Conservation (phyloP, 164 flowering plant species). For the Aristolochia californica region DNA sequence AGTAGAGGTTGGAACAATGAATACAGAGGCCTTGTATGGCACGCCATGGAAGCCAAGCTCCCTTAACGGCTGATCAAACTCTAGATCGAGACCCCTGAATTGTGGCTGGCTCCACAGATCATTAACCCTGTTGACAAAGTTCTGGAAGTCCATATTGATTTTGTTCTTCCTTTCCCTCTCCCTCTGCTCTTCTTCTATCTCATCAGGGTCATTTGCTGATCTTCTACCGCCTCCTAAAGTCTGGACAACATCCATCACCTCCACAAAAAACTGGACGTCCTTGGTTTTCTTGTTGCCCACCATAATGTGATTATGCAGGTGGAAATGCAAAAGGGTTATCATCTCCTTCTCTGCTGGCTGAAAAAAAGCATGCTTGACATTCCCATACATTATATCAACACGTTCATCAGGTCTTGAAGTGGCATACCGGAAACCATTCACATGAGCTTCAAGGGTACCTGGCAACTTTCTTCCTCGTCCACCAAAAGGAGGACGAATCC, state of each 20-base stretch:
- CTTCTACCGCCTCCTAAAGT: slow-evolving; percentile 67
- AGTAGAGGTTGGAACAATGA: slow-evolving; percentile 70
- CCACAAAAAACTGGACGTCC: slow-evolving; percentile 74
- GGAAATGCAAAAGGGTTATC: slow-evolving; percentile 72
- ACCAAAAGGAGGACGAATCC: slow-evolving; percentile 69
- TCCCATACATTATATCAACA: slow-evolving; percentile 60
- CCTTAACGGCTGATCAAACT: slow-evolving; percentile 79
- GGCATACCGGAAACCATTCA: slow-evolving; percentile 65
- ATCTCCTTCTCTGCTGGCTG: slow-evolving; percentile 83
- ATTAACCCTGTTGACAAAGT: slow-evolving; percentile 60
- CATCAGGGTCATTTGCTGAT: slow-evolving; percentile 81
- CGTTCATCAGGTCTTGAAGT: slow-evolving; percentile 60
- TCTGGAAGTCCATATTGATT: slow-evolving; percentile 60
- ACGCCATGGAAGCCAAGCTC: slow-evolving; percentile 88
- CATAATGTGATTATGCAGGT: slow-evolving; percentile 85
- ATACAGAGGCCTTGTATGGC: slow-evolving; percentile 60
- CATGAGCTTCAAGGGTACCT: slow-evolving; percentile 67
- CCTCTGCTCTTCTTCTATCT: slow-evolving; percentile 75
- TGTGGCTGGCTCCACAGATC: slow-evolving; percentile 73
- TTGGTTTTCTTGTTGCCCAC: slow-evolving; percentile 79
- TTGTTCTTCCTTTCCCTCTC: slow-evolving; percentile 72
- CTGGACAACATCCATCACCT: slow-evolving; percentile 88
- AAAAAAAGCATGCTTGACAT: slow-evolving; percentile 79
- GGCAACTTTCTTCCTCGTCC: slow-evolving; percentile 64
- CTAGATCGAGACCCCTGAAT: slow-evolving; percentile 45